phyloP scores from a whole-genome alignment of 2,329 filamentous ascomycete species.

The Claviceps sp. region DNA sequence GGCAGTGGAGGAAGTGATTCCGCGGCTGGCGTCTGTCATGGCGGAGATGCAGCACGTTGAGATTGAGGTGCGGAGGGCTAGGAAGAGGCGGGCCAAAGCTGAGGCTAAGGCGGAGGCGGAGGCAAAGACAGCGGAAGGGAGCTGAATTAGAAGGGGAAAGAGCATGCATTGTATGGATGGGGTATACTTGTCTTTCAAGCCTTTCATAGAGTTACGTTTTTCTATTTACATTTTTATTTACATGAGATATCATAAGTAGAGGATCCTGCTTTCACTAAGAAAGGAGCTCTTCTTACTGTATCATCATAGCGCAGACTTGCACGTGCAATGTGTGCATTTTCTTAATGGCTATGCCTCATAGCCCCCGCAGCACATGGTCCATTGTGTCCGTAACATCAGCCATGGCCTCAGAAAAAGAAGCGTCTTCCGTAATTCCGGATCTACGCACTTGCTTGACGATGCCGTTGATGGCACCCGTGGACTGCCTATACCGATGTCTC shows the following conservation, averaged over 20 bases:
- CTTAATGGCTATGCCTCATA: background rate
- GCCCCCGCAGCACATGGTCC: background rate
- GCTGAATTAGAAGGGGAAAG: background rate
- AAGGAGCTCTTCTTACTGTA: no score
- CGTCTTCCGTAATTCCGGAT: conserved; percentile 14
- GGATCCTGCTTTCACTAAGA: no score
- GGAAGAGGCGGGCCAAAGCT: conserved; percentile 40
- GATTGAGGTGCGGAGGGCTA: conserved; percentile 51
- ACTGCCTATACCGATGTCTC: conserved; percentile 36
- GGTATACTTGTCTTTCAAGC: no score
- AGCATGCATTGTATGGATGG: no score
- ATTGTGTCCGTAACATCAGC: conserved; percentile 30
- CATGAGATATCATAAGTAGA: background rate
- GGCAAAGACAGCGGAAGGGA: background rate
- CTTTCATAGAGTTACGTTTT: background rate
- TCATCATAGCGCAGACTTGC: no score
- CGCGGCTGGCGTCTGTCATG: conserved; percentile 41
- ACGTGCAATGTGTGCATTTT: no score
- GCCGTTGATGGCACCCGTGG: conserved; percentile 35
- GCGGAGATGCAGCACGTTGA: conserved; percentile 52
- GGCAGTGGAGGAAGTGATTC: conserved; percentile 43
- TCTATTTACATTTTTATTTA: background rate
- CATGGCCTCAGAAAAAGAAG: conserved; percentile 25
- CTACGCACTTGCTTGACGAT: conserved; percentile 29
- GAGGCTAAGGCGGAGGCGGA: conserved; percentile 11